Evolutionary conservation across 2,329 filamentous ascomycete species (phyloP).

Genomic region (Didymella lethalis): DNA sequence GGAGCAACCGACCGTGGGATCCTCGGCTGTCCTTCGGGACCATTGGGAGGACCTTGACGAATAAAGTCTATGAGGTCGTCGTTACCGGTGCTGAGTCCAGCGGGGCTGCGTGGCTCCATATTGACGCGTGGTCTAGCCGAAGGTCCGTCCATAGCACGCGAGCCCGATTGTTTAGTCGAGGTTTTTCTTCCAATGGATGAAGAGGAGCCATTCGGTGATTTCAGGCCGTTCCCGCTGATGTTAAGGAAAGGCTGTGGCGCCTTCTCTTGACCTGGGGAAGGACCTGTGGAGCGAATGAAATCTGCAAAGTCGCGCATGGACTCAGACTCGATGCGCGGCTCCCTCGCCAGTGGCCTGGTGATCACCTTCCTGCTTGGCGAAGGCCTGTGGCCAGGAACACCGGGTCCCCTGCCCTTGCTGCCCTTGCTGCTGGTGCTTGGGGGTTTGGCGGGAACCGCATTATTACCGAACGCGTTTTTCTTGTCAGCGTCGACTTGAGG

Average conservation of each 20-base stretch:
- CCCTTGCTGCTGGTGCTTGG: conserved; percentile 6
- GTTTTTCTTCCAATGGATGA: conserved; percentile 41
- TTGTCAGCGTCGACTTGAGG: conserved; percentile 43
- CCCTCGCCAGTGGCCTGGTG: conserved; percentile 64
- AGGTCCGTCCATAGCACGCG: conserved; percentile 30
- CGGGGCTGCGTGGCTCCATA: conserved; percentile 70
- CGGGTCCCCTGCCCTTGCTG: conserved; percentile 35
- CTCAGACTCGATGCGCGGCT: conserved; percentile 74
- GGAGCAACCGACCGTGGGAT: conserved; percentile 85
- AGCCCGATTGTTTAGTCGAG: conserved; percentile 35
- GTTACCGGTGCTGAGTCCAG: conserved; percentile 70
- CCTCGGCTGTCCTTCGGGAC: conserved; percentile 66
- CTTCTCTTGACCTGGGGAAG: conserved; percentile 41
- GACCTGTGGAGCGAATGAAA: conserved; percentile 87
- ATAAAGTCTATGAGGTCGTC: conserved; percentile 97
- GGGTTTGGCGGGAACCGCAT: conserved; percentile 35
- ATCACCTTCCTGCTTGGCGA: conserved; percentile 39
- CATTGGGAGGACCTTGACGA: conserved; percentile 77
- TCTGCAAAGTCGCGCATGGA: conserved; percentile 85
- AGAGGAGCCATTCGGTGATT: conserved; percentile 31
- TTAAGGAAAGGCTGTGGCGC: conserved; percentile 47
- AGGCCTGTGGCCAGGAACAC: conserved; percentile 29
- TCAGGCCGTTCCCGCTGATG: conserved; percentile 31
- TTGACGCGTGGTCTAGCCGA: conserved; percentile 41
- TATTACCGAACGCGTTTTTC: conserved; percentile 41